These are phyloP conservation scores for Cercospora sesami DNA, from an alignment of 2,329 filamentous ascomycete genomes.

Conservation along the genomic window DNA sequence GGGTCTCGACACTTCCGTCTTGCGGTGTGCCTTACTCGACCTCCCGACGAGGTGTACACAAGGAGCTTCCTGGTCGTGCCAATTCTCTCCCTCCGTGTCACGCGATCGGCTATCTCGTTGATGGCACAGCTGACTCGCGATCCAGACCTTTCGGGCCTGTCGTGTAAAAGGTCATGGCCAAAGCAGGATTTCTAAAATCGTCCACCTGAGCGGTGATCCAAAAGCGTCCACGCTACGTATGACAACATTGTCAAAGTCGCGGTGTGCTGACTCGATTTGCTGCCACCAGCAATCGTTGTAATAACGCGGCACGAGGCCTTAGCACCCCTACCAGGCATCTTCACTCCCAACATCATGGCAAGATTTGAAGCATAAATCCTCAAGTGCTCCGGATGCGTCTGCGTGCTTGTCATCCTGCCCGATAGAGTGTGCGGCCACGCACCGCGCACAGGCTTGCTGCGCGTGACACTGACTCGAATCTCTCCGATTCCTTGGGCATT, in stretches of 20 bases:
- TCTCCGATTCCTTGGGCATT: neutral
- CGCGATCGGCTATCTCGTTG: slow-evolving; percentile 15
- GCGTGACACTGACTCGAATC: slow-evolving; percentile 16
- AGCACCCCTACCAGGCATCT: neutral
- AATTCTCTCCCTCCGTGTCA: slow-evolving; percentile 19
- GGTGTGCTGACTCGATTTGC: slow-evolving; percentile 19
- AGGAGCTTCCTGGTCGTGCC: slow-evolving; percentile 19
- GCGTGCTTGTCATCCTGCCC: slow-evolving; percentile 13
- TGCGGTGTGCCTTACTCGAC: slow-evolving; percentile 14
- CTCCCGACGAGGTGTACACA: slow-evolving; percentile 18
- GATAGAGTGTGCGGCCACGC: slow-evolving; percentile 12
- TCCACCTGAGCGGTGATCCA: neutral
- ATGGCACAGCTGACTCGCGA: slow-evolving; percentile 18
- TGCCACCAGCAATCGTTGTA: slow-evolving; percentile 13
- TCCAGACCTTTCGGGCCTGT: neutral
- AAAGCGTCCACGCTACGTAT: neutral
- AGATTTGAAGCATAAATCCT: neutral
- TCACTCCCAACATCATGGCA: slow-evolving; percentile 8
- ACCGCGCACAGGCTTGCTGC: neutral
- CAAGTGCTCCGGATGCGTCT: neutral
- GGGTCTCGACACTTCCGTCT: slow-evolving; percentile 3
- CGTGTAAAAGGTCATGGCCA: neutral
- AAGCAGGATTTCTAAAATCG: neutral
- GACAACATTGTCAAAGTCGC: slow-evolving; percentile 12
- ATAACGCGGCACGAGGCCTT: neutral